Evolutionary conservation across 139 green algal species (phyloP).

Genomic region (Chlorella sp.): DNA sequence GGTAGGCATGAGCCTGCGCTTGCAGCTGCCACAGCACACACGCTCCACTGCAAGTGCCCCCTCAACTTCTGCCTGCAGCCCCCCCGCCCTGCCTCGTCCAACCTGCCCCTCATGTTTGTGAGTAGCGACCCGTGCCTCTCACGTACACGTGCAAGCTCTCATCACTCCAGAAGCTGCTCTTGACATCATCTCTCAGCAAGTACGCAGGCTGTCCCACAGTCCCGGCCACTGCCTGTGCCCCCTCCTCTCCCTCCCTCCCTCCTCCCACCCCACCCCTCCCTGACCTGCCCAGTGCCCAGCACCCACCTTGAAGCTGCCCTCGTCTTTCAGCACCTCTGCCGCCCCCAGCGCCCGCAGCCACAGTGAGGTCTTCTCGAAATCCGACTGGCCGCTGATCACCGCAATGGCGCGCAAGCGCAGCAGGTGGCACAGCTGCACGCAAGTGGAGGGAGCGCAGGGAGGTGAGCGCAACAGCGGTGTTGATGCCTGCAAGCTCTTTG

Average conservation of each 20-base stretch:
- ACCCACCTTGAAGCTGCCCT: constrained; percentile 65
- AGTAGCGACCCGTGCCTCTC: too few relatives aligned
- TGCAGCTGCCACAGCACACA: too few relatives aligned
- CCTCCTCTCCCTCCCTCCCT: background rate
- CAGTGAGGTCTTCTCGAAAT: constrained; percentile 45
- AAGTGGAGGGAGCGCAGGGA: background rate
- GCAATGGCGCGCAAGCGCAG: constrained; percentile 76
- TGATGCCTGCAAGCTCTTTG: too few relatives aligned
- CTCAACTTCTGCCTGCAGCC: too few relatives aligned
- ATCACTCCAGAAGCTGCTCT: background rate
- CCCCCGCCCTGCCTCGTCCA: too few relatives aligned
- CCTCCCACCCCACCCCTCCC: background rate
- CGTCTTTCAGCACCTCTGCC: constrained; percentile 73
- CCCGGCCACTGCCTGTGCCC: background rate
- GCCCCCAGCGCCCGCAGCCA: constrained; percentile 79
- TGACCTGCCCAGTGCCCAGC: background rate
- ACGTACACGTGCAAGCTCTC: background rate
- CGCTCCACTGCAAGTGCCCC: too few relatives aligned
- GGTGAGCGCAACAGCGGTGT: too few relatives aligned
- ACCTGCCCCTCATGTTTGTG: too few relatives aligned
- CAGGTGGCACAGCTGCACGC: constrained; percentile 78
- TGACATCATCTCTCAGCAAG: background rate
- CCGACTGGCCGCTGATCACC: constrained; percentile 43
- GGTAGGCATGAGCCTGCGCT: too few relatives aligned
- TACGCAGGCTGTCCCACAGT: background rate